These are phyloP conservation scores for Cucumis cinereus DNA, from an alignment of 306 rosid genomes.

Conservation along the genomic window DNA sequence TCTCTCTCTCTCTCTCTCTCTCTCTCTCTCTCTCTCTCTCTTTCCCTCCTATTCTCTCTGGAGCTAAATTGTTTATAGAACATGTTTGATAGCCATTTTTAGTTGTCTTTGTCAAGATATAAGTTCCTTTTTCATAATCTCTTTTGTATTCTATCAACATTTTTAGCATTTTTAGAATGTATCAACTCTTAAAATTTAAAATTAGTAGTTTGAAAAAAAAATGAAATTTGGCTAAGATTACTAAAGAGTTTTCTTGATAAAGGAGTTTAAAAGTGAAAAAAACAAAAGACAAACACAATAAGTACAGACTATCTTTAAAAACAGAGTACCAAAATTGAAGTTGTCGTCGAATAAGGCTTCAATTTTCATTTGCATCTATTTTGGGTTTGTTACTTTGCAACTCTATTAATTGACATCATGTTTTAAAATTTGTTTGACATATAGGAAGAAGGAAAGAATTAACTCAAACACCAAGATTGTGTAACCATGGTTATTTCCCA, in stretches of 20 bases:
- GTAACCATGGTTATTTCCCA: constrained; percentile 35
- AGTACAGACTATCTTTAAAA: not conserved
- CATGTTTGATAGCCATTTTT: not conserved
- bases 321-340: not conserved
- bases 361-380: not conserved
- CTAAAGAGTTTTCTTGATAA: not conserved
- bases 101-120: not conserved
- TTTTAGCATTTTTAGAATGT: not conserved
- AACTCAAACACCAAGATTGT: not conserved
- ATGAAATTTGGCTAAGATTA: not conserved
- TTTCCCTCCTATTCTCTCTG: not conserved
- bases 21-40: not conserved
- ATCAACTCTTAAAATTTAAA: too few relatives aligned
- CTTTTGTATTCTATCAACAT: not conserved
- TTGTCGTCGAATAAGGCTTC: not conserved
- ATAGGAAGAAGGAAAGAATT: not conserved
- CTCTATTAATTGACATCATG: not conserved
- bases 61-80: not conserved
- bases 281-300: too few relatives aligned
- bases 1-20: not conserved
- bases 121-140: not conserved
- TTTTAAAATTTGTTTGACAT: not conserved
- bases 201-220: too few relatives aligned
- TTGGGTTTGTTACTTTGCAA: constrained; percentile 1
- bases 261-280: not conserved